Evolutionary conservation across 768 basidiomycete species (phyloP).

Genomic region (Psilocybe tampanensis): DNA sequence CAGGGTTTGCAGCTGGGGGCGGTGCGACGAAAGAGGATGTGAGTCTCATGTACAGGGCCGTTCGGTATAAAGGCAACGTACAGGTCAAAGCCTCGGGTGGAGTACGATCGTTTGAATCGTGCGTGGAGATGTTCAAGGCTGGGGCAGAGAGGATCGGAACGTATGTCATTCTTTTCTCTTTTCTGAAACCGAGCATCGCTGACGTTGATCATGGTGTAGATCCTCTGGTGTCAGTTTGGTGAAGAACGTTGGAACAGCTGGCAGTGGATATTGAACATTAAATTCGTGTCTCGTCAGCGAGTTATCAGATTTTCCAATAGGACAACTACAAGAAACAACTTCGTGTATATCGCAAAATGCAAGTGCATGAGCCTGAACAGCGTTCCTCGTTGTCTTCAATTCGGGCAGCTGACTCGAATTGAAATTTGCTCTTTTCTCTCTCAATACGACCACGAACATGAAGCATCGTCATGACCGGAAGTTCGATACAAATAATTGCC

Average conservation of each 20-base stretch:
- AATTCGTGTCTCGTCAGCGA: too few relatives aligned
- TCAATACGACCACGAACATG: too few relatives aligned
- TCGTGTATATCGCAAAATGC: too few relatives aligned
- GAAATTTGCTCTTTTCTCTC: too few relatives aligned
- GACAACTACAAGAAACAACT: too few relatives aligned
- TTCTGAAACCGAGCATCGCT: background rate
- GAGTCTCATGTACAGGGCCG: constrained; percentile 41
- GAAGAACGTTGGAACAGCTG: constrained; percentile 2
- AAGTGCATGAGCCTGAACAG: too few relatives aligned
- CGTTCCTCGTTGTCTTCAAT: too few relatives aligned
- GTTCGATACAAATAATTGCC: too few relatives aligned
- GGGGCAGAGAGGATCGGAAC: constrained; percentile 58
- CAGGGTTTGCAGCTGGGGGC: constrained; percentile 48
- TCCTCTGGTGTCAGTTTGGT: constrained; percentile 21
- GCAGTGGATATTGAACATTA: constrained; percentile 4
- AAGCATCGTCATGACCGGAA: too few relatives aligned
- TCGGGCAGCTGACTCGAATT: too few relatives aligned
- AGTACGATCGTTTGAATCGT: constrained; percentile 48
- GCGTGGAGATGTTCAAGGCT: constrained; percentile 47
- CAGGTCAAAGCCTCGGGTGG: constrained; percentile 57
- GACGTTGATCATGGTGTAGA: constrained; percentile 6
- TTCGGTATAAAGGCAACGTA: constrained; percentile 33
- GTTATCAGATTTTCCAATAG: too few relatives aligned
- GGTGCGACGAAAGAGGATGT: constrained; percentile 50
- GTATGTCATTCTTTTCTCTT: constrained; percentile 33